phyloP scores from a whole-genome alignment of 768 basidiomycete genomes.

The Tylopilus felleus region DNA sequence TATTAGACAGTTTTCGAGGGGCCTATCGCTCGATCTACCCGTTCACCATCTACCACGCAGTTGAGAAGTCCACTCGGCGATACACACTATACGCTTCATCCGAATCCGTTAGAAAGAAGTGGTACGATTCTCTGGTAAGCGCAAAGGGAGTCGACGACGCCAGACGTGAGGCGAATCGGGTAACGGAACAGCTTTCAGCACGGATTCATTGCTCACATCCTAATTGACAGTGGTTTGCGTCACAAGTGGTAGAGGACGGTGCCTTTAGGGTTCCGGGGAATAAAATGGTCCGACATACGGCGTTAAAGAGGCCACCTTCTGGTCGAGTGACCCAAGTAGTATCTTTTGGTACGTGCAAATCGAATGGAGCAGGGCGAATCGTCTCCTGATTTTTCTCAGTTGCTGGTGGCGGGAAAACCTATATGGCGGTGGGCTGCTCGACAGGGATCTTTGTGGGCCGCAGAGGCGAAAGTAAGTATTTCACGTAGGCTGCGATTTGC shows the following conservation, averaged over 20 bases:
- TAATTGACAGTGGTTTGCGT: constrained; percentile 59
- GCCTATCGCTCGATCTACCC: constrained; percentile 62
- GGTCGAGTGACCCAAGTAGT: constrained; percentile 60
- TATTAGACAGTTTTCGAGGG: constrained; percentile 54
- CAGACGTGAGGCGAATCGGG: constrained; percentile 71
- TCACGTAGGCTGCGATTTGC: background rate
- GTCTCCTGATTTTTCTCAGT: constrained; percentile 32
- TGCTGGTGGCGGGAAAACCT: constrained; percentile 45
- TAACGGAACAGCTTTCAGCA: constrained; percentile 23
- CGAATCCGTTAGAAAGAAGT: constrained; percentile 56
- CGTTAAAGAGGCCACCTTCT: constrained; percentile 38
- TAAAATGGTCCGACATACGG: constrained; percentile 30
- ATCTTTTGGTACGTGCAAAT: constrained; percentile 53
- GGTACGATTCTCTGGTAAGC: constrained; percentile 59
- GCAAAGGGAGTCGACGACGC: constrained; percentile 62
- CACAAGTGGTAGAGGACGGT: constrained; percentile 53
- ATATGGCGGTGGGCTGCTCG: constrained; percentile 61
- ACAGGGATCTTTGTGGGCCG: constrained; percentile 68
- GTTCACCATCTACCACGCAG: constrained; percentile 73
- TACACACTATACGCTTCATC: constrained; percentile 71
- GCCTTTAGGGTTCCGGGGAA: constrained; percentile 52
- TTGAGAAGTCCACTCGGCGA: constrained; percentile 49
- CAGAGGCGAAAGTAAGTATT: constrained; percentile 49
- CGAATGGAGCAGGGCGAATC: background rate
- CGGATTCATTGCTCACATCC: constrained; percentile 7